Percentiles rank a stretch among this genome's conserved stretches.
These are phyloP conservation scores for Beta corolliflora DNA, from an alignment of 179 eudicot species.

Conservation along the genomic window DNA sequence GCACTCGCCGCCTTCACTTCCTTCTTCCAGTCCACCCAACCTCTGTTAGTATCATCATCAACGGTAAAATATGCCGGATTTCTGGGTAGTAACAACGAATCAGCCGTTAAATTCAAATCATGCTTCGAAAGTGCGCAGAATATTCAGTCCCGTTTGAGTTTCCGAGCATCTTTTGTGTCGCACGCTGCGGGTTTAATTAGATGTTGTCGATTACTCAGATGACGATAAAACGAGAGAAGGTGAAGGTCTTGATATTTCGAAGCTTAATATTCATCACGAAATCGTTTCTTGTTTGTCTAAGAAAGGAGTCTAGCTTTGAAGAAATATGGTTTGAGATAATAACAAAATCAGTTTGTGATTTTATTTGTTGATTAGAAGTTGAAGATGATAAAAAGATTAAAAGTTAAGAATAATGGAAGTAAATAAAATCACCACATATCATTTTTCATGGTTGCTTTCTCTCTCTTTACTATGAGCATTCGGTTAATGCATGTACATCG, in stretches of 20 bases:
- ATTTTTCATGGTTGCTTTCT: too few species aligned
- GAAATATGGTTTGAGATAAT: too few species aligned
- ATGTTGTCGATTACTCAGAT: conserved; percentile 53
- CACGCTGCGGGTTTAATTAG: conserved; percentile 55
- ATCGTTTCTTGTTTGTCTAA: conserved; percentile 55
- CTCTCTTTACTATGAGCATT: too few species aligned
- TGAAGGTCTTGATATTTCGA: conserved; percentile 72
- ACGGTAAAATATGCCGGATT: background rate
- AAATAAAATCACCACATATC: too few species aligned
- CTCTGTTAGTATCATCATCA: background rate
- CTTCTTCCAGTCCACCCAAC: conserved; percentile 10
- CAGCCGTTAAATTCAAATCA: background rate
- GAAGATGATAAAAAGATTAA: too few species aligned
- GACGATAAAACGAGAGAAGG: conserved; percentile 46
- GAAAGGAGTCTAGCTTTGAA: conserved; percentile 77
- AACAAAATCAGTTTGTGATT: too few species aligned
- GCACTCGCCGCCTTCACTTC: conserved; percentile 25
- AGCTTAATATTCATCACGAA: conserved; percentile 60
- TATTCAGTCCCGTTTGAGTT: conserved; percentile 20
- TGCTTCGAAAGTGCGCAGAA: conserved; percentile 3
- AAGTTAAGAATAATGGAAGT: too few species aligned
- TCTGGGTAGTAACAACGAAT: background rate
- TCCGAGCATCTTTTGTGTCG: conserved; percentile 44
- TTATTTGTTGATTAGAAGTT: too few species aligned
- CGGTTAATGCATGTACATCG: too few species aligned